Percentiles rank a stretch among this genome's conserved stretches.
Evolutionary conservation across 106 monocot species (phyloP).

Genomic region (Allium fistulosum): DNA sequence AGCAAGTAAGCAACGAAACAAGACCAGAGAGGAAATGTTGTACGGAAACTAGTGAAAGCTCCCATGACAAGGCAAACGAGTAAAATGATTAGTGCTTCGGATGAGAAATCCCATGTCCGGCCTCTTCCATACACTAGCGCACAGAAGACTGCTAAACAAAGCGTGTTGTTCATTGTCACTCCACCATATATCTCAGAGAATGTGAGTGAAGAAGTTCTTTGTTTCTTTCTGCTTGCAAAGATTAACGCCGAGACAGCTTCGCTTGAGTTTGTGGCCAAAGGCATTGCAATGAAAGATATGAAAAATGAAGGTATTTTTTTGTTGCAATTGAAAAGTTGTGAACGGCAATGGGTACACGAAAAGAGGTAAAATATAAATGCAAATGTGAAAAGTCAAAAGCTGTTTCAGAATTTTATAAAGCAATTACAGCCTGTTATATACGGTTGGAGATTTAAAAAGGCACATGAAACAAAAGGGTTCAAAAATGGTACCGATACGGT

Average conservation of each 20-base stretch:
- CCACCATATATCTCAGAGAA: slow-evolving; percentile 95
- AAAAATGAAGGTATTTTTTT: slow-evolving; percentile 71
- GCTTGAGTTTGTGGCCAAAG: slow-evolving; percentile 73
- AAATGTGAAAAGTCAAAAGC: too few species aligned
- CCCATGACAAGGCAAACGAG: slow-evolving; percentile 76
- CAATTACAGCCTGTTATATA: too few species aligned
- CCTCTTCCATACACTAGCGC: slow-evolving; percentile 60
- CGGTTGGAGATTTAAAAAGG: too few species aligned
- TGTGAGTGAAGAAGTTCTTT: slow-evolving; percentile 59
- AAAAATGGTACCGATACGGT: too few species aligned
- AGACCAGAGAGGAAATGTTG: slow-evolving; percentile 81
- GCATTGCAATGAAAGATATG: slow-evolving; percentile 79
- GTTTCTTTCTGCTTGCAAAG: slow-evolving; percentile 67
- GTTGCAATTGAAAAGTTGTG: slow-evolving; percentile 69
- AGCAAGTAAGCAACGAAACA: slow-evolving; percentile 59
- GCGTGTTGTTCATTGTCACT: slow-evolving; percentile 94
- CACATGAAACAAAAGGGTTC: too few species aligned
- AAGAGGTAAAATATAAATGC: too few species aligned
- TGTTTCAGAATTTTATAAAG: too few species aligned
- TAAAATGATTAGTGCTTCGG: slow-evolving; percentile 77
- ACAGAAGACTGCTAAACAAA: slow-evolving; percentile 81
- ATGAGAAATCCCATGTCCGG: slow-evolving; percentile 76
- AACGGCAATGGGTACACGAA: too few species aligned
- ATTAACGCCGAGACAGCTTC: slow-evolving; percentile 78
- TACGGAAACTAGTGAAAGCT: slow-evolving; percentile 85